phyloP scores from a whole-genome alignment of 495 filamentous ascomycete genomes.

The Aspergillus steynii region DNA sequence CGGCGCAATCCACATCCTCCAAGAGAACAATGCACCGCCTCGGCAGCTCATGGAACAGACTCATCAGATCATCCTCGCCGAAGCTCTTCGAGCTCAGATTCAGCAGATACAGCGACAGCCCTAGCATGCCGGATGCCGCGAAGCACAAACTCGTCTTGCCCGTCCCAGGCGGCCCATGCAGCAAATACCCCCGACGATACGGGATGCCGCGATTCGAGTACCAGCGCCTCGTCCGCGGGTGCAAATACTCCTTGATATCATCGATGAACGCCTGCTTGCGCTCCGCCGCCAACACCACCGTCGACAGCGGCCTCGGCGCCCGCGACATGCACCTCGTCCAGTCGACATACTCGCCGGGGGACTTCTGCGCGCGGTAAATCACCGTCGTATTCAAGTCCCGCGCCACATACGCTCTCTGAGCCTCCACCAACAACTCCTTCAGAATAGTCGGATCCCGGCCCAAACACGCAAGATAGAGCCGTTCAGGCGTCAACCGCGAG shows the following conservation, averaged over 20 bases:
- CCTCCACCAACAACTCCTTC: constrained; percentile 66
- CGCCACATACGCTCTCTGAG: constrained; percentile 55
- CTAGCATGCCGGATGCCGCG: constrained; percentile 44
- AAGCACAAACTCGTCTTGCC: constrained; percentile 55
- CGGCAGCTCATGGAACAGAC: constrained; percentile 63
- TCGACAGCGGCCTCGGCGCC: constrained; percentile 75
- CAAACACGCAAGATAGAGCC: constrained; percentile 63
- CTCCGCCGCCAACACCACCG: constrained; percentile 74
- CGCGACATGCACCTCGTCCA: constrained; percentile 70
- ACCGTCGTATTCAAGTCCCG: constrained; percentile 63
- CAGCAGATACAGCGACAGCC: constrained; percentile 48
- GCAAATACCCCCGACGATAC: constrained; percentile 48
- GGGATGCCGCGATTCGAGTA: constrained; percentile 69
- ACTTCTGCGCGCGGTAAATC: constrained; percentile 59
- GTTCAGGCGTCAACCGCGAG: constrained; percentile 47
- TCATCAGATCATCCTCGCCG: constrained; percentile 66
- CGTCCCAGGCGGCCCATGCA: constrained; percentile 51
- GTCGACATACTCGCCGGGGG: constrained; percentile 34
- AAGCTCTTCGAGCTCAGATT: constrained; percentile 43
- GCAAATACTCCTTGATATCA: constrained; percentile 88
- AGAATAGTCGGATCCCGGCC: constrained; percentile 66
- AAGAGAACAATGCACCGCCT: constrained; percentile 48
- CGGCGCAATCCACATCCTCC: constrained; percentile 50
- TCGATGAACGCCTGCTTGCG: constrained; percentile 71
- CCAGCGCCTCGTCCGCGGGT: constrained; percentile 71